These are phyloP conservation scores for Trichoderma sp. DNA, from an alignment of 2,329 filamentous ascomycete genomes.

Conservation along the genomic window DNA sequence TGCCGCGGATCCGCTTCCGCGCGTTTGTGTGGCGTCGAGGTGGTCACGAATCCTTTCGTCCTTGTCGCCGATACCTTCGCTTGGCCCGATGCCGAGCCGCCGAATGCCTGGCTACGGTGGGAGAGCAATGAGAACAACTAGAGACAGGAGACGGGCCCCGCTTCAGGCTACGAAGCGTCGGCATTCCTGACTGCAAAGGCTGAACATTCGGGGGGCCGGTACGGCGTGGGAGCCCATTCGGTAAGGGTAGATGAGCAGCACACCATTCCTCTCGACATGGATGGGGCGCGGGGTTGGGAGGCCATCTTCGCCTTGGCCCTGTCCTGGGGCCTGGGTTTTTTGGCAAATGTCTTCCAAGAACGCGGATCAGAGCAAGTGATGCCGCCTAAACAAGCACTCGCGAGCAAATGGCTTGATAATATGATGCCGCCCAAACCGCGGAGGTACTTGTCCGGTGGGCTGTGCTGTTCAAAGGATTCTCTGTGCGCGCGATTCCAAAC, in stretches of 20 bases:
- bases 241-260: not conserved
- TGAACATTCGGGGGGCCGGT: not conserved
- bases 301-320: not conserved
- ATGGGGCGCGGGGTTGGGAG: not conserved
- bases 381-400: not conserved
- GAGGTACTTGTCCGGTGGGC: not conserved
- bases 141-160: not conserved
- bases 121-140: not conserved
- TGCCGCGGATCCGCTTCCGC: slow-evolving; percentile 22
- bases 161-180: not conserved
- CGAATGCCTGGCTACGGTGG: not conserved
- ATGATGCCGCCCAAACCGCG: not conserved
- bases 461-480: not conserved
- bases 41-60: not conserved
- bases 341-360: not conserved
- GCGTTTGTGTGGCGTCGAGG: slow-evolving; percentile 14
- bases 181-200: not conserved
- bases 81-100: not conserved
- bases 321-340: not conserved
- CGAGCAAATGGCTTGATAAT: not conserved
- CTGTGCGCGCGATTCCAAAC: not conserved
- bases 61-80: not conserved
- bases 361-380: not conserved
- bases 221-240: not conserved
- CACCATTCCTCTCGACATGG: not conserved